These are phyloP conservation scores for Krasilnikovozyma curviuscula DNA, from an alignment of 768 basidiomycete species.

Conservation along the genomic window DNA sequence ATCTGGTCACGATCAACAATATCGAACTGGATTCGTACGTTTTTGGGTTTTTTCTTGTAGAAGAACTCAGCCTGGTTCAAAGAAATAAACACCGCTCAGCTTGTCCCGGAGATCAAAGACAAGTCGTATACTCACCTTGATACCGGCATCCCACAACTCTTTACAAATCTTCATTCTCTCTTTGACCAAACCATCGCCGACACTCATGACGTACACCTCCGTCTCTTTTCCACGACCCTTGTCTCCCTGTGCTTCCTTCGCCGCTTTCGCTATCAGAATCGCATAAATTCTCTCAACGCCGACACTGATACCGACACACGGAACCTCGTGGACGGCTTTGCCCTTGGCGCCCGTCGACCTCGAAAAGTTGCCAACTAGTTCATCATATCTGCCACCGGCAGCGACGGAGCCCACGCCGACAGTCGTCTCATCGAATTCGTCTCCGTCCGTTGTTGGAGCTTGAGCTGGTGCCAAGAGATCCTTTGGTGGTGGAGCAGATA, in stretches of 20 bases:
- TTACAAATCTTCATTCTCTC: constrained; percentile 65
- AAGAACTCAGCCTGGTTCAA: constrained; percentile 71
- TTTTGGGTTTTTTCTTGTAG: constrained; percentile 79
- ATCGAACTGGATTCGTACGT: constrained; percentile 57
- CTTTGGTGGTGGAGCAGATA: constrained; percentile 61
- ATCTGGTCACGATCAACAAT: constrained; percentile 78
- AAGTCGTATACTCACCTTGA: constrained; percentile 42
- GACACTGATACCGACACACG: constrained; percentile 81
- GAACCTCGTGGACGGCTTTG: constrained; percentile 34
- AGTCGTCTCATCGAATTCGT: constrained; percentile 77
- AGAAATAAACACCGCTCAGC: too few relatives aligned
- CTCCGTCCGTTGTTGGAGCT: constrained; percentile 36
- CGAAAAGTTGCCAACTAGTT: constrained; percentile 72
- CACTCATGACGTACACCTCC: constrained; percentile 79
- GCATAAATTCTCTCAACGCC: constrained; percentile 88
- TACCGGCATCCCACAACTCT: constrained; percentile 63
- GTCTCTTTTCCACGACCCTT: constrained; percentile 70
- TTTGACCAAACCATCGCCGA: constrained; percentile 69
- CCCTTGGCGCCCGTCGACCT: constrained; percentile 48
- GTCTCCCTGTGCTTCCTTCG: constrained; percentile 35
- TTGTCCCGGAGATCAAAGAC: too few relatives aligned
- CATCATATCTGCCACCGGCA: constrained; percentile 93
- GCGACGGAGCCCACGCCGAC: constrained; percentile 98
- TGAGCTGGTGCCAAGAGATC: constrained; percentile 17
- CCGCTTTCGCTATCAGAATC: constrained; percentile 61